phyloP scores from a whole-genome alignment of 805 yeast genomes.

The Candida vartiovaarae region DNA sequence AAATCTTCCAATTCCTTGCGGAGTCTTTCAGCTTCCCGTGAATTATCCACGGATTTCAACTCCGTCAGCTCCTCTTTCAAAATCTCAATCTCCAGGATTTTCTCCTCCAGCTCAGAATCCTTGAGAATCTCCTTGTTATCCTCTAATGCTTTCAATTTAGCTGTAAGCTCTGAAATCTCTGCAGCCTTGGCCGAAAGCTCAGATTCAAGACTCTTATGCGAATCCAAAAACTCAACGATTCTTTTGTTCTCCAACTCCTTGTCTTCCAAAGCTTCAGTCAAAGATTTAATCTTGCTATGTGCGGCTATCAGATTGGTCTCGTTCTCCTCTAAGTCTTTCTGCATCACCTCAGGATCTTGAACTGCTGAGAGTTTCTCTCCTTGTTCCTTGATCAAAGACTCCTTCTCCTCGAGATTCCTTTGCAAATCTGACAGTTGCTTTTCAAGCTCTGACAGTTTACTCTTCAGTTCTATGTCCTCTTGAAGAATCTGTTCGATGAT shows the following conservation, averaged over 20 bases:
- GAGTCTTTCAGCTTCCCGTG: not conserved
- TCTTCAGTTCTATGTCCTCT: not conserved
- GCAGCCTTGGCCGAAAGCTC: conserved; percentile 1
- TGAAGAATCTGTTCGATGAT: not conserved
- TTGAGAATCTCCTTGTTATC: conserved; percentile 7
- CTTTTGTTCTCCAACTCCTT: not conserved
- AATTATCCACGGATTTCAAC: conserved; percentile 8
- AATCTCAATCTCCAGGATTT: conserved; percentile 17
- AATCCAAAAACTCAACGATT: not conserved
- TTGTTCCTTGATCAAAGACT: conserved; percentile 2
- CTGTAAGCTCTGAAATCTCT: conserved; percentile 1
- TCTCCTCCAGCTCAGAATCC: conserved; percentile 18
- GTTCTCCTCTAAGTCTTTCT: not conserved
- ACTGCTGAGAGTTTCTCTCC: not conserved
- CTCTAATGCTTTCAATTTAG: conserved; percentile 1
- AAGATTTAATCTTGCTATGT: not conserved
- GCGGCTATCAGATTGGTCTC: not conserved
- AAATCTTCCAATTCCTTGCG: conserved; percentile 5
- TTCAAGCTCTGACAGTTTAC: not conserved
- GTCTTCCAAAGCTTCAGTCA: not conserved
- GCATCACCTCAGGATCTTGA: too few relatives aligned
- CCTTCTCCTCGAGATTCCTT: conserved; percentile 3
- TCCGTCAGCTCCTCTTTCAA: conserved; percentile 18
- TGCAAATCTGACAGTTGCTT: conserved; percentile 1
- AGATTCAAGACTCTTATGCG: not conserved